These are phyloP conservation scores for Linnemannia hyalina DNA, from an alignment of 192 early-diverging fungal genomes.

Conservation along the genomic window DNA sequence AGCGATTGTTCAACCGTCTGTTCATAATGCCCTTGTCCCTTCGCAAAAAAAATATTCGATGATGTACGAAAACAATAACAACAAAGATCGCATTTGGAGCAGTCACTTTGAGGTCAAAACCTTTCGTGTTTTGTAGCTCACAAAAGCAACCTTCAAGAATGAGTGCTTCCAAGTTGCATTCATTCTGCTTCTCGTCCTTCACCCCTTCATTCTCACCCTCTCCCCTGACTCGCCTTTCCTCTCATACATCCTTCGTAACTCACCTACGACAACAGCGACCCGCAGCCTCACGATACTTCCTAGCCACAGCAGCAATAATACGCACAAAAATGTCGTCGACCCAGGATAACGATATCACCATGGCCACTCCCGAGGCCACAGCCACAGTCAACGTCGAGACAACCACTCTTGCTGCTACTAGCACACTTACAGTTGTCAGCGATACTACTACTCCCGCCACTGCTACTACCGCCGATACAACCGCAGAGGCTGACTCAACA, in stretches of 20 bases:
- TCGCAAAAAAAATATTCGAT: background rate
- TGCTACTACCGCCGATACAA: background rate
- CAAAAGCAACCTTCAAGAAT: background rate
- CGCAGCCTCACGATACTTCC: background rate
- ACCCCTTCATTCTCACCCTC: background rate
- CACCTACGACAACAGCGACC: background rate
- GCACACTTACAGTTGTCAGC: background rate
- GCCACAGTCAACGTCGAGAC: no score
- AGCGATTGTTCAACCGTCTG: background rate
- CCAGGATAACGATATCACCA: constrained; percentile 11
- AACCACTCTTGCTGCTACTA: background rate
- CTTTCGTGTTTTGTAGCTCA: no score
- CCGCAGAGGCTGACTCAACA: background rate
- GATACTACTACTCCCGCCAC: background rate
- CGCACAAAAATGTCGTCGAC: constrained; percentile 8
- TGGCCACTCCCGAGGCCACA: background rate
- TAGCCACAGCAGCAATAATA: background rate
- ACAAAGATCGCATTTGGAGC: background rate
- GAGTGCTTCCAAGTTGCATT: background rate
- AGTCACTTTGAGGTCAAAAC: constrained; percentile 1
- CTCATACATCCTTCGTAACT: background rate
- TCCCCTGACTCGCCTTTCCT: background rate
- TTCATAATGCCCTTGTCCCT: background rate
- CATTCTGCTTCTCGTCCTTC: constrained; percentile 5
- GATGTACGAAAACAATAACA: constrained; percentile 9